Base-by-base conservation (phyloP, 352 stramenopile genomes). In the Phytopythium vexans region DNA sequence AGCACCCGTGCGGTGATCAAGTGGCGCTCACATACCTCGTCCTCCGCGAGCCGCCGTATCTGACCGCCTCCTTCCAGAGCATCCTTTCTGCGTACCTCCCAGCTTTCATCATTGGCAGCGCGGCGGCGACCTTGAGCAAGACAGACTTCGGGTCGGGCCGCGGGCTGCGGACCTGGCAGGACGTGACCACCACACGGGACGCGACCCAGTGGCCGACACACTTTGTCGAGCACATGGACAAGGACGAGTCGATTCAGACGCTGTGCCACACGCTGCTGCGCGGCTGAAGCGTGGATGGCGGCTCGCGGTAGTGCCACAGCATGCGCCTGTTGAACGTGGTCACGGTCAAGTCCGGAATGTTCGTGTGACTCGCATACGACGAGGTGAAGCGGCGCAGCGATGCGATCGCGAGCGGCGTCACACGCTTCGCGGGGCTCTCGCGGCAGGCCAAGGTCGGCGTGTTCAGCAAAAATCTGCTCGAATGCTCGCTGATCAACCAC, bases 381-480 rank as follows among this genome's bases (percentile, higher is more conserved):
- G 33, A 87, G 15, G 71, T 85, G 5, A 70, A 74, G 47, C 56
- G 42, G 0, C 66, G 72, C 11, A 57, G 66, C 41, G 71, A 73
- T 42, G 58, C 65, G 40, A 54, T 87, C 45, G 65, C 76, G 14
- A 54, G 70, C 0, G 76, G 70, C 5, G n/a, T 87, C 63, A n/a
- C 62, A 7, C 52, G 56, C 11, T 48, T 57, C 1, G 68, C 57
- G 1, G 60, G 60, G 0, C 41, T 87, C 3, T 38, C 66, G 63
- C 76, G 78, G 34, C 73, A 85, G 51, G 73, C 79, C 41, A 60
- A 62, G 11, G 70, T 89, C 6, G 74, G 74, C 9, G 70, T 89
- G 41, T 84, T 88, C 55, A 64, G 56, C 40, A 86, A 84, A 65
- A 89, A 89, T 61, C 74, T 79, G 53, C 44, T 78, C 39, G 77